Evolutionary conservation across 495 filamentous ascomycete genomes (phyloP), one percentile per base, ranked within the genome.

Genomic region (Copromyces sp.): DNA sequence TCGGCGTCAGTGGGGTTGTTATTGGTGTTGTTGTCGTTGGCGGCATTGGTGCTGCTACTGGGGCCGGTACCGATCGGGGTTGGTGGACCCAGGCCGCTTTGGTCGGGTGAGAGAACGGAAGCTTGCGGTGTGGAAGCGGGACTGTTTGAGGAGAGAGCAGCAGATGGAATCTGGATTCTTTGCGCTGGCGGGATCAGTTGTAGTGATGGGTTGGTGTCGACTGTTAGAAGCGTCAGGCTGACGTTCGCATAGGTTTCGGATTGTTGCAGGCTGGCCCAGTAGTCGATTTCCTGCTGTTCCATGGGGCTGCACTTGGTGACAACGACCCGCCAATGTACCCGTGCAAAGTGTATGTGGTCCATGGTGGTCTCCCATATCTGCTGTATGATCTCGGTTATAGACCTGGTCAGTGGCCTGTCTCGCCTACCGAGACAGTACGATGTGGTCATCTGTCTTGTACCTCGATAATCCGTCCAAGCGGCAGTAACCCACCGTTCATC

Each of bases 391-490:
- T 95, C 90, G 9, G 80, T 78, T 39, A 97, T 83, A 0, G 80
- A 73, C 69, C 89, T 86, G 17, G 86, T 80, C 2, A 87, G 80
- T 9, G 83, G 82, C 68, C 85, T 86, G 38, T 87, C 87, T 74
- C 90, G 88, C 75, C 89, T 87, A 29, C 89, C 89, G 4, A 96
- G 83, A 75, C 92, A 92, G 80, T 96, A 96, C 2, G 93, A 92
- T 39, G 92, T 90, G 5, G 85, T 92, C 74, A 88, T 90, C 78
- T 97, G 93, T 72, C 92, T 86, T 47, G 84, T 87, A 0, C 95
- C 96, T 35, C 84, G 87, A 75, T 89, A 94, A 80, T 98, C 94
- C 2, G 92, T 93, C 96, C 96, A 99, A n/a, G 92, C 92, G 5
- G 90, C 94, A 1, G 91, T 91, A 65, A 98, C 80, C 96, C 96